phyloP scores from a whole-genome alignment of 805 yeast genomes.

The Brettanomyces anomalus region DNA sequence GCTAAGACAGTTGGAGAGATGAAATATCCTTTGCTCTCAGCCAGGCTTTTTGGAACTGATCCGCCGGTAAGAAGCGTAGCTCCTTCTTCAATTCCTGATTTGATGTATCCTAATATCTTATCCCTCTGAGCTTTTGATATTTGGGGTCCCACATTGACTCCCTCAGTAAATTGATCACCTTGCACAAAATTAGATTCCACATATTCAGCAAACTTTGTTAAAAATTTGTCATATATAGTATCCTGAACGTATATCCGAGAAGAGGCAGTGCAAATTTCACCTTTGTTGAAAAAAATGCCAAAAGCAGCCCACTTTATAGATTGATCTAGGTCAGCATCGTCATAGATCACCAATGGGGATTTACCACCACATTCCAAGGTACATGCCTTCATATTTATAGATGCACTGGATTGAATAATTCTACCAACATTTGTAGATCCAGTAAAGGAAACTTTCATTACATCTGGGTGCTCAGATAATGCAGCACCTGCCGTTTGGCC shows the following conservation, averaged over 20 bases:
- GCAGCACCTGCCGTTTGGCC: conserved; percentile 55
- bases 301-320: conserved; percentile 68
- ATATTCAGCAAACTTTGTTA: conserved; percentile 47
- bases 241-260: conserved; percentile 88
- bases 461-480: conserved; percentile 45
- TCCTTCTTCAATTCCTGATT: conserved; percentile 75
- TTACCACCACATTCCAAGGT: conserved; percentile 96
- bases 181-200: conserved; percentile 45
- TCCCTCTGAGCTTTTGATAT: conserved; percentile 73
- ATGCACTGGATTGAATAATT: conserved; percentile 70
- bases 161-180: conserved; percentile 80
- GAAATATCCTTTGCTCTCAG: conserved; percentile 48
- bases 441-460: conserved; percentile 59
- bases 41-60: conserved; percentile 21
- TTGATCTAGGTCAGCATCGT: conserved; percentile 71
- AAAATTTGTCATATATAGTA: conserved; percentile 67
- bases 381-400: conserved; percentile 79
- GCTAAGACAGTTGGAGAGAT: conserved; percentile 68
- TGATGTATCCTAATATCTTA: conserved; percentile 68
- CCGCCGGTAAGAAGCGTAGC: conserved; percentile 72
- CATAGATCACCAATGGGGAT: conserved; percentile 83
- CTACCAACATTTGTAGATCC: conserved; percentile 72
- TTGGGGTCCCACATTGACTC: conserved; percentile 85
- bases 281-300: conserved; percentile 90
- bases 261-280: conserved; percentile 95